phyloP scores from a whole-genome alignment of 352 stramenopile genomes.

The Pythium plurisporium region DNA sequence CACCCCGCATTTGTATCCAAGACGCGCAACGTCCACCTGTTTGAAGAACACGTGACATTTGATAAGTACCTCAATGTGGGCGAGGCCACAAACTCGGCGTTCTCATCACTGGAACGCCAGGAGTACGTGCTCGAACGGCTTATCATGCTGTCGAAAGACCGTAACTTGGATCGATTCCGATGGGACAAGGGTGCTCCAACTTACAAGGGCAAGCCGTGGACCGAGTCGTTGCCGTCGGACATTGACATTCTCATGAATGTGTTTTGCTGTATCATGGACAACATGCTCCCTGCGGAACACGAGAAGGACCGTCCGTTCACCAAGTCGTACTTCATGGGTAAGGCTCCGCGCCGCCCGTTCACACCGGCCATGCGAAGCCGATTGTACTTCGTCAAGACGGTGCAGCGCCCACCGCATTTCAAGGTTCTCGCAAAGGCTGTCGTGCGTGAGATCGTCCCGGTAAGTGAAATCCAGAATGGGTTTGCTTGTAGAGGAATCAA shows the following conservation, averaged over 20 bases:
- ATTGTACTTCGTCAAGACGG: constrained; percentile 74
- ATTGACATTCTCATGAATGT: constrained; percentile 86
- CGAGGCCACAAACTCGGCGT: constrained; percentile 60
- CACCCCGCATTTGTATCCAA: constrained; percentile 76
- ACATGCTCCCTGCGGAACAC: constrained; percentile 72
- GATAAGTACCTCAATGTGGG: constrained; percentile 87
- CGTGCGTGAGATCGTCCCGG: constrained; percentile 79
- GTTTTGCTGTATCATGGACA: constrained; percentile 87
- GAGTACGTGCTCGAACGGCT: constrained; percentile 82
- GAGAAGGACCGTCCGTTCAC: constrained; percentile 78
- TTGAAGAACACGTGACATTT: constrained; percentile 76
- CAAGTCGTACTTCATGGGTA: constrained; percentile 77
- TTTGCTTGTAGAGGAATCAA: too few species aligned
- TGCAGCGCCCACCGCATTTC: constrained; percentile 72
- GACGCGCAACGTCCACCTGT: constrained; percentile 66
- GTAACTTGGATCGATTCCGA: constrained; percentile 76
- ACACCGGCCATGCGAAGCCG: constrained; percentile 63
- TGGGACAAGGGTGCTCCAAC: constrained; percentile 70
- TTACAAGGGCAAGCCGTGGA: constrained; percentile 86
- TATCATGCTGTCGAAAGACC: constrained; percentile 85
- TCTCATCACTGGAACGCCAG: constrained; percentile 72
- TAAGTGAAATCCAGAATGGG: too few species aligned
- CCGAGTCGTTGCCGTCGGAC: constrained; percentile 68
- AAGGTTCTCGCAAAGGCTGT: constrained; percentile 73
- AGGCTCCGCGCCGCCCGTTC: constrained; percentile 68